phyloP scores from a whole-genome alignment of 441 rosid genomes.

The Raphanus hybrid region DNA sequence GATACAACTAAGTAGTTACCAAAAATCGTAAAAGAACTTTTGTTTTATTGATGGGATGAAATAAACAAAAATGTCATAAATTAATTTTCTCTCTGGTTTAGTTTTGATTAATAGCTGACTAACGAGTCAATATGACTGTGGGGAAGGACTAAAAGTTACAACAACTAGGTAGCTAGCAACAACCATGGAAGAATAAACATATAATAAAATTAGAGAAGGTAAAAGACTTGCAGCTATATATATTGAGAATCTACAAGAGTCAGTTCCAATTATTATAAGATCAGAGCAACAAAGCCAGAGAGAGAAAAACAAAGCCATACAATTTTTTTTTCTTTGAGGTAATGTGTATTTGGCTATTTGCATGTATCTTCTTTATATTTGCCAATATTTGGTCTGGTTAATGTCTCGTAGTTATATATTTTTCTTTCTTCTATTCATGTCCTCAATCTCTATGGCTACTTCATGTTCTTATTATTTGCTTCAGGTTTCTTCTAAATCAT shows the following conservation, averaged over 20 bases:
- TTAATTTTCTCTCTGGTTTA: too few species aligned
- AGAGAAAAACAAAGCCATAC: not conserved
- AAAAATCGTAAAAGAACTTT: too few species aligned
- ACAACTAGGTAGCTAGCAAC: not conserved
- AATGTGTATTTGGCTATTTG: not conserved
- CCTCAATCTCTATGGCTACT: not conserved
- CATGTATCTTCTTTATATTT: too few species aligned
- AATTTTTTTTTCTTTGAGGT: not conserved
- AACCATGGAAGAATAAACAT: not conserved
- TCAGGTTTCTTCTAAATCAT: too few species aligned
- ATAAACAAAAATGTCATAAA: too few species aligned
- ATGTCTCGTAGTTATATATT: too few species aligned
- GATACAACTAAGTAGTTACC: too few species aligned
- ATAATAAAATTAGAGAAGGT: not conserved
- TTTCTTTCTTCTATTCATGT: not conserved
- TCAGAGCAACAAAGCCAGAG: not conserved
- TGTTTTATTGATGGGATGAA: too few species aligned
- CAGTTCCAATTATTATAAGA: not conserved
- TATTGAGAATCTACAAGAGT: not conserved
- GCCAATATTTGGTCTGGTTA: too few species aligned
- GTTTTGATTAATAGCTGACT: not conserved
- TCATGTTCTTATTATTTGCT: too few species aligned
- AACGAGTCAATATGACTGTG: not conserved
- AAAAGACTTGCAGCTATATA: not conserved
- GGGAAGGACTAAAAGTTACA: not conserved